Evolutionary conservation across 257 asterid genomes (phyloP).

Genomic region (Solanum dulcamara): DNA sequence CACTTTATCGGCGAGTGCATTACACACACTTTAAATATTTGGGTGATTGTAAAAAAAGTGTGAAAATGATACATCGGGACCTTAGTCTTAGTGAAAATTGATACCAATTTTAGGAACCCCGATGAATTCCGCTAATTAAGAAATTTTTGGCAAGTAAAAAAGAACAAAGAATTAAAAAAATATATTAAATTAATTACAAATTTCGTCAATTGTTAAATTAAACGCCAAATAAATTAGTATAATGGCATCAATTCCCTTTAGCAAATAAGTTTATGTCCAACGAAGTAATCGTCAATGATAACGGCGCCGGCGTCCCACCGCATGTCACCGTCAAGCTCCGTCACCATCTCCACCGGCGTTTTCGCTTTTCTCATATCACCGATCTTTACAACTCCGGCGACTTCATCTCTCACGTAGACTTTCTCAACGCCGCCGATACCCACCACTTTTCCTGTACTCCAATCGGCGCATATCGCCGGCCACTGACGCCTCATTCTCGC

Average conservation of each 20-base stretch:
- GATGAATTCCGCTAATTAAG: not conserved
- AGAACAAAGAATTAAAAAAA: too few species aligned
- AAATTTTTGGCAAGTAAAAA: too few species aligned
- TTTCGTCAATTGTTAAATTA: not conserved
- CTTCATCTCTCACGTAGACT: conserved; percentile 57
- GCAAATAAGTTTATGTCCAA: not conserved
- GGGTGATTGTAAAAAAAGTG: too few species aligned
- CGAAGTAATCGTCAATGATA: conserved; percentile 29
- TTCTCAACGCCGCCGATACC: conserved; percentile 11
- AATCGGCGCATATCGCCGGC: conserved; percentile 58
- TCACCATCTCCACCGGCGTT: conserved; percentile 37
- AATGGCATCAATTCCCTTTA: not conserved
- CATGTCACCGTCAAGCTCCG: conserved; percentile 35
- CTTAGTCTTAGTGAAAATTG: too few species aligned
- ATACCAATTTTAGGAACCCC: too few species aligned
- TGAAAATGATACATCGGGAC: too few species aligned
- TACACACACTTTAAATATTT: too few species aligned
- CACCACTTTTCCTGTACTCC: not conserved
- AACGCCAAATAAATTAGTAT: not conserved
- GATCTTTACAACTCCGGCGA: conserved; percentile 43
- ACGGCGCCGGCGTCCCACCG: conserved; percentile 88
- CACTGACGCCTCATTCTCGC: conserved; percentile 34
- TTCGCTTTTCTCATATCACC: conserved; percentile 72
- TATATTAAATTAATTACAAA: not conserved
- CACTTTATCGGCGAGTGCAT: too few species aligned